phyloP scores from a whole-genome alignment of 2,329 filamentous ascomycete species.

The Fusarium avenaceum region DNA sequence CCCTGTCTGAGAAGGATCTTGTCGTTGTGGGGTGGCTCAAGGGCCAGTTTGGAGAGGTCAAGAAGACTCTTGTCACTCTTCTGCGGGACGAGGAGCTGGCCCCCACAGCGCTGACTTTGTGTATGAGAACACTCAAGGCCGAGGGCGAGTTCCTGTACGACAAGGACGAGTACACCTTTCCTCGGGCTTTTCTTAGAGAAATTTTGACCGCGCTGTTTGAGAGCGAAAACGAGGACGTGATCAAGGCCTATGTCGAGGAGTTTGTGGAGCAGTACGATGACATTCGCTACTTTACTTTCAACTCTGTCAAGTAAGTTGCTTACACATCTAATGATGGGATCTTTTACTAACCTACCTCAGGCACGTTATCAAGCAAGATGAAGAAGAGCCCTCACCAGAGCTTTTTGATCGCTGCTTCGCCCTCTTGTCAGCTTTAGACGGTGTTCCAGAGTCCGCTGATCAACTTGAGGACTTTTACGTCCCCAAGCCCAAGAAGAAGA shows the following conservation, averaged over 20 bases:
- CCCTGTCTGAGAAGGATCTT: slow-evolving; percentile 77
- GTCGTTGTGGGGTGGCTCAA: slow-evolving; percentile 84
- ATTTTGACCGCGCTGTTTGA: slow-evolving; percentile 74
- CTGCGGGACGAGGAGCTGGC: slow-evolving; percentile 75
- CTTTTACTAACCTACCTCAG: slow-evolving; percentile 33
- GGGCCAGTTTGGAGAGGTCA: slow-evolving; percentile 79
- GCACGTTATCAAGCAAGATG: slow-evolving; percentile 44
- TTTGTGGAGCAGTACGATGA: slow-evolving; percentile 87
- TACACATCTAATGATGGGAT: not conserved
- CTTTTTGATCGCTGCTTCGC: slow-evolving; percentile 71
- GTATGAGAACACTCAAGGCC: slow-evolving; percentile 87
- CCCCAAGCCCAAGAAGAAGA: slow-evolving; percentile 73
- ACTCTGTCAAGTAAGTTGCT: slow-evolving; percentile 75
- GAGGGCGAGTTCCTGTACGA: slow-evolving; percentile 75
- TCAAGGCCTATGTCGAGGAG: slow-evolving; percentile 80
- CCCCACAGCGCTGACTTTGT: slow-evolving; percentile 78
- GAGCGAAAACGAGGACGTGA: slow-evolving; percentile 69
- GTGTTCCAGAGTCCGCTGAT: slow-evolving; percentile 75
- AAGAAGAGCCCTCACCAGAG: slow-evolving; percentile 38
- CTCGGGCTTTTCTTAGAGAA: slow-evolving; percentile 73
- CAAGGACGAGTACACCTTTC: slow-evolving; percentile 77
- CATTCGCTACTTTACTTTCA: slow-evolving; percentile 85
- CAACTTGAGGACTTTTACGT: slow-evolving; percentile 79
- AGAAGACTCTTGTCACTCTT: slow-evolving; percentile 70
- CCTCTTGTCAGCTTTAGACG: slow-evolving; percentile 76